phyloP scores from a whole-genome alignment of 768 basidiomycete species.

The Boletus subparvulus region DNA sequence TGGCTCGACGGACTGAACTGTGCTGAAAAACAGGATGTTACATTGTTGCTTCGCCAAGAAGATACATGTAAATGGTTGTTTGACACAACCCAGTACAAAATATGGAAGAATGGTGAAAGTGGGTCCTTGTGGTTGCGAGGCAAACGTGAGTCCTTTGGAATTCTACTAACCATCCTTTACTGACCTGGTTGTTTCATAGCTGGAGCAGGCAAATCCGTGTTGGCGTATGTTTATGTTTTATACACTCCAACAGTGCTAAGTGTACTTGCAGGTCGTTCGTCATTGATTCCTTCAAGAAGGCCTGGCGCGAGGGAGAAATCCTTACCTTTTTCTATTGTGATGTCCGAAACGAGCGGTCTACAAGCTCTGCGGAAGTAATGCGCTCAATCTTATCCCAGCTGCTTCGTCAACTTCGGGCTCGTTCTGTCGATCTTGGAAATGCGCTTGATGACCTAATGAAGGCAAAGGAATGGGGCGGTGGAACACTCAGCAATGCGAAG shows the following conservation, averaged over 20 bases:
- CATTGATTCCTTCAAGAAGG: background rate
- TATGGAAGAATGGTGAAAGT: background rate
- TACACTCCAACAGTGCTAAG: background rate
- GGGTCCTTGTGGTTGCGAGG: conserved; percentile 3
- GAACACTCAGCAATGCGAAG: background rate
- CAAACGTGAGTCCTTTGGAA: background rate
- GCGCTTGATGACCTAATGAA: background rate
- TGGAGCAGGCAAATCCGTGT: conserved; percentile 8
- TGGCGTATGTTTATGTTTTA: background rate
- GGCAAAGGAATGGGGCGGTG: conserved; percentile 2
- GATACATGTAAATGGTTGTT: conserved; percentile 6
- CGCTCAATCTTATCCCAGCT: conserved; percentile 4
- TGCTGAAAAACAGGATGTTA: conserved; percentile 4
- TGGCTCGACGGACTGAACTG: conserved; percentile 4
- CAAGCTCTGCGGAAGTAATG: background rate
- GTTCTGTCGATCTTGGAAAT: background rate
- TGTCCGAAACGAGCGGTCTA: background rate
- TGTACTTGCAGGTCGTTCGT: background rate
- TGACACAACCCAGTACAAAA: background rate
- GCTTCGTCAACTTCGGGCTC: background rate
- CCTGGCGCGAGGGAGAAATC: background rate
- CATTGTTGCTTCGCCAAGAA: background rate
- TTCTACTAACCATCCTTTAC: background rate
- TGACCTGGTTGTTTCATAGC: background rate
- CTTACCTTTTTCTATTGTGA: conserved; percentile 3